Conservation (phyloP, 192 early-diverging fungal genomes). For the Rhizophagus prolifer region DNA sequence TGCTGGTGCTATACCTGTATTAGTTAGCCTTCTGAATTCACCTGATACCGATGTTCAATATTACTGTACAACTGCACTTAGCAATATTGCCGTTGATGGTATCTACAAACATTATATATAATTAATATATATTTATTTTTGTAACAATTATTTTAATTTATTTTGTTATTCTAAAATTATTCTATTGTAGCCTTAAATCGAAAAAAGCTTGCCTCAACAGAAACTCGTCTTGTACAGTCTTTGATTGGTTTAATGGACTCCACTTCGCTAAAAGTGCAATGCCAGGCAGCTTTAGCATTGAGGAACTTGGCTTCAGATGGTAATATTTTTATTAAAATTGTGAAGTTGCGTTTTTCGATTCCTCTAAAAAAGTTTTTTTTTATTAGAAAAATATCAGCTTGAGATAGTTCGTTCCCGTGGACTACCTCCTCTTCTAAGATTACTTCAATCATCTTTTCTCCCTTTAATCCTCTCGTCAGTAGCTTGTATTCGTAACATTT, state of each 20-base stretch:
- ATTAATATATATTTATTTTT: background rate
- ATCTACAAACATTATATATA: conserved; percentile 14
- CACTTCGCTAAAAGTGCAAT: conserved; percentile 79
- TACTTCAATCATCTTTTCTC: conserved; percentile 72
- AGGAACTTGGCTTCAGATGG: conserved; percentile 84
- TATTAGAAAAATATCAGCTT: conserved; percentile 77
- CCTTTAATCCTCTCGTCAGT: conserved; percentile 80
- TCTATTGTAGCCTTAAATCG: conserved; percentile 45
- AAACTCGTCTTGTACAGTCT: conserved; percentile 69
- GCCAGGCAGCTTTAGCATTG: conserved; percentile 84
- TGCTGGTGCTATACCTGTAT: conserved; percentile 79
- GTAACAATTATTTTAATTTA: background rate
- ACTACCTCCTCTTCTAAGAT: conserved; percentile 68
- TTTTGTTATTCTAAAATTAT: background rate
- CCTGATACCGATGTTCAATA: conserved; percentile 86
- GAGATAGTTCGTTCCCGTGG: conserved; percentile 79
- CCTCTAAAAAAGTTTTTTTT: background rate
- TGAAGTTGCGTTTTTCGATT: background rate
- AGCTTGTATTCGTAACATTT: conserved; percentile 87
- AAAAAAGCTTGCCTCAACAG: conserved; percentile 67
- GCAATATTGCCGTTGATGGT: conserved; percentile 86
- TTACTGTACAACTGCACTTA: conserved; percentile 86
- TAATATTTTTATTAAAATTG: conserved; percentile 23
- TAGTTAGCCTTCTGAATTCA: conserved; percentile 72
- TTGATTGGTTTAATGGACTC: conserved; percentile 79